A percentile compares a stretch with the other conserved stretches of the same genome.
phyloP scores from a whole-genome alignment of 768 basidiomycete species.

The Harrya chromipes region DNA sequence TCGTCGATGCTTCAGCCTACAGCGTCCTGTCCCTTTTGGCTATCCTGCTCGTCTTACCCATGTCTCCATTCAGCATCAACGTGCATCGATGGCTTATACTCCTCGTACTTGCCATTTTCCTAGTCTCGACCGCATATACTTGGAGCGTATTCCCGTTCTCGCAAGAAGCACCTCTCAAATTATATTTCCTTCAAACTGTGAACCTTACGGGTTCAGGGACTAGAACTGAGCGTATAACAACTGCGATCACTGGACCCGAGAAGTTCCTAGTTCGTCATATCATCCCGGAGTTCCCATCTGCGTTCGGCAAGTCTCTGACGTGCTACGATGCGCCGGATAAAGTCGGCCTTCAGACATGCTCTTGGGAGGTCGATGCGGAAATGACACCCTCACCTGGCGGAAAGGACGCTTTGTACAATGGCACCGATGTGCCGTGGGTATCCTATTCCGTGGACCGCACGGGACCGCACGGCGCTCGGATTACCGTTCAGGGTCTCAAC shows the following conservation, averaged over 20 bases:
- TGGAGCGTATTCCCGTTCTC: constrained; percentile 62
- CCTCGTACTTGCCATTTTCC: constrained; percentile 39
- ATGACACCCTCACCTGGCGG: constrained; percentile 40
- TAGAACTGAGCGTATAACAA: constrained; percentile 33
- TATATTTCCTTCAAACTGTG: constrained; percentile 67
- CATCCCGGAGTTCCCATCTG: constrained; percentile 52
- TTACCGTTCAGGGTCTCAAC: constrained; percentile 53
- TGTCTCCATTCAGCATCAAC: constrained; percentile 62
- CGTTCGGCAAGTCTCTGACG: constrained; percentile 33
- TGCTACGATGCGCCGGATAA: constrained; percentile 29
- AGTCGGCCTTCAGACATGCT: constrained; percentile 45
- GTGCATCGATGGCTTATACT: constrained; percentile 39
- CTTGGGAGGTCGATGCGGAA: constrained; percentile 41
- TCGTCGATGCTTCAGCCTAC: constrained; percentile 44
- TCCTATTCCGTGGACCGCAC: constrained; percentile 39
- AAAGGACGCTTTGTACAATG: not conserved
- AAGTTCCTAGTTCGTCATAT: constrained; percentile 43
- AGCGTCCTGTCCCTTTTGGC: constrained; percentile 41
- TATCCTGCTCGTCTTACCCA: constrained; percentile 52
- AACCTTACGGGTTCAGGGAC: constrained; percentile 36
- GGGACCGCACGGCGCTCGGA: constrained; percentile 42
- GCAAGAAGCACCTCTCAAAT: constrained; percentile 55
- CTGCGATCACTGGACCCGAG: constrained; percentile 44
- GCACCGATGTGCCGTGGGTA: constrained; percentile 39
- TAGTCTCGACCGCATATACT: constrained; percentile 42